phyloP scores from a whole-genome alignment of 805 yeast species.

The Kazachstania martiniae region DNA sequence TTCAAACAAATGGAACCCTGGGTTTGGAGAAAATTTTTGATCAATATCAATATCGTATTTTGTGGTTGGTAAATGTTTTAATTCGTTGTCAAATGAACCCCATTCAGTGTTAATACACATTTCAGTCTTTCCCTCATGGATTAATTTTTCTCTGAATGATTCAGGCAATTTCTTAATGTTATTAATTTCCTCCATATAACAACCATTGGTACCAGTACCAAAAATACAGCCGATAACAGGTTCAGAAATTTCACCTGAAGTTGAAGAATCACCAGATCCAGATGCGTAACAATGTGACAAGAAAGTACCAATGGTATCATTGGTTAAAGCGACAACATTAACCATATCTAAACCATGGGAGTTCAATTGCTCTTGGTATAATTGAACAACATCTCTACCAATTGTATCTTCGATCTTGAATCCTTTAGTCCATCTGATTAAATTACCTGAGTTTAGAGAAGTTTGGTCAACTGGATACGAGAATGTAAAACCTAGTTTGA shows the following conservation, averaged over 20 bases:
- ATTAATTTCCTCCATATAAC: slow-evolving; percentile 70
- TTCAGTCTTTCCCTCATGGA: slow-evolving; percentile 39
- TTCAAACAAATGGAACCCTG: slow-evolving; percentile 85
- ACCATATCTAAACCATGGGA: slow-evolving; percentile 45
- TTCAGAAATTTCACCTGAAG: slow-evolving; percentile 49
- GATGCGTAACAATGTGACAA: slow-evolving; percentile 79
- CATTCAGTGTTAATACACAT: slow-evolving; percentile 96
- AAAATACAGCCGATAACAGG: slow-evolving; percentile 85
- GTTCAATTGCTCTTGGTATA: slow-evolving; percentile 63
- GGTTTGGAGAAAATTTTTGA: slow-evolving; percentile 56
- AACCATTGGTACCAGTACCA: slow-evolving; percentile 98
- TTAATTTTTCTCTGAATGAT: slow-evolving; percentile 28
- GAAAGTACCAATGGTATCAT: slow-evolving; percentile 93
- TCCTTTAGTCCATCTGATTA: slow-evolving; percentile 96
- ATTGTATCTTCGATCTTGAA: slow-evolving; percentile 78
- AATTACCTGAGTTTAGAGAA: slow-evolving; percentile 63
- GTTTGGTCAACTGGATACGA: slow-evolving; percentile 88
- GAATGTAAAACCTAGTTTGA: slow-evolving; percentile 87
- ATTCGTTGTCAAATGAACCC: slow-evolving; percentile 91
- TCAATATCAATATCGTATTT: slow-evolving; percentile 69
- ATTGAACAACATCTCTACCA: slow-evolving; percentile 68
- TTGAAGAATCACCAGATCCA: slow-evolving; percentile 32
- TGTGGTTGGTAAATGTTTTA: slow-evolving; percentile 65
- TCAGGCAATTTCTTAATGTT: slow-evolving; percentile 66
- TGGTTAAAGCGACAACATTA: slow-evolving; percentile 76